Conservation (phyloP, 2,329 filamentous ascomycete genomes). For the Pseudomassariella vexata region DNA sequence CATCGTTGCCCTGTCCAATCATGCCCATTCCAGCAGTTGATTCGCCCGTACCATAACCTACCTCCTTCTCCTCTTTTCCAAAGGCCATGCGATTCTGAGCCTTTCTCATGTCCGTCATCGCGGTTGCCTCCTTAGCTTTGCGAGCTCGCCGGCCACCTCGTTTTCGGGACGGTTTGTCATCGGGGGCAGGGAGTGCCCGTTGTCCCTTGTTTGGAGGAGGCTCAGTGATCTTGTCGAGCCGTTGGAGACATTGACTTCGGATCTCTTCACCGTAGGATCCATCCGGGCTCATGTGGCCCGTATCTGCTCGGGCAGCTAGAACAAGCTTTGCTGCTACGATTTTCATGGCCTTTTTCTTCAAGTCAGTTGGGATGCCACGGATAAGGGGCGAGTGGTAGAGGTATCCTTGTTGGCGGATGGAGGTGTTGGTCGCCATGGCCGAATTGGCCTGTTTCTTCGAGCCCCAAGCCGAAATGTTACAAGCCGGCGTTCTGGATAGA, state of each 20-base stretch:
- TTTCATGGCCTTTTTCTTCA: slow-evolving; percentile 90
- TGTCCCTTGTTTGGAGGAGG: slow-evolving; percentile 84
- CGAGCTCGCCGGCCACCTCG: slow-evolving; percentile 83
- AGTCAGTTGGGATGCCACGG: slow-evolving; percentile 73
- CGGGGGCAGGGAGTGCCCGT: slow-evolving; percentile 82
- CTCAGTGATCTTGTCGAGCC: slow-evolving; percentile 88
- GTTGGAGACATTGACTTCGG: slow-evolving; percentile 74
- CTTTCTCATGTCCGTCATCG: slow-evolving; percentile 94
- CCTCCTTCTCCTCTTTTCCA: slow-evolving; percentile 89
- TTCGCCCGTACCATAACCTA: slow-evolving; percentile 83
- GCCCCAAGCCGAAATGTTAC: slow-evolving; percentile 86
- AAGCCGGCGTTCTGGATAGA: slow-evolving; percentile 85
- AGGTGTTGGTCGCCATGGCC: slow-evolving; percentile 88
- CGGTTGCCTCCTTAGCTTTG: slow-evolving; percentile 93
- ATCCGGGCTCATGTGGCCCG: slow-evolving; percentile 73
- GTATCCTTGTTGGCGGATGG: slow-evolving; percentile 85
- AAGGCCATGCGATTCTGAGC: slow-evolving; percentile 96
- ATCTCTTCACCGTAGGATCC: slow-evolving; percentile 80
- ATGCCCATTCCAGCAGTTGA: slow-evolving; percentile 86
- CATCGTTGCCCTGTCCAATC: slow-evolving; percentile 85
- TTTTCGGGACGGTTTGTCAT: slow-evolving; percentile 92
- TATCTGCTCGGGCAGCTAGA: slow-evolving; percentile 86
- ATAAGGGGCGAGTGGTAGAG: slow-evolving; percentile 91
- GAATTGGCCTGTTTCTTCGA: slow-evolving; percentile 70
- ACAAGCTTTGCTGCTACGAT: slow-evolving; percentile 92